Evolutionary conservation across 2,329 filamentous ascomycete genomes (phyloP), one percentile per base, ranked within the genome.

Genomic region (Paecilomyces sp.): DNA sequence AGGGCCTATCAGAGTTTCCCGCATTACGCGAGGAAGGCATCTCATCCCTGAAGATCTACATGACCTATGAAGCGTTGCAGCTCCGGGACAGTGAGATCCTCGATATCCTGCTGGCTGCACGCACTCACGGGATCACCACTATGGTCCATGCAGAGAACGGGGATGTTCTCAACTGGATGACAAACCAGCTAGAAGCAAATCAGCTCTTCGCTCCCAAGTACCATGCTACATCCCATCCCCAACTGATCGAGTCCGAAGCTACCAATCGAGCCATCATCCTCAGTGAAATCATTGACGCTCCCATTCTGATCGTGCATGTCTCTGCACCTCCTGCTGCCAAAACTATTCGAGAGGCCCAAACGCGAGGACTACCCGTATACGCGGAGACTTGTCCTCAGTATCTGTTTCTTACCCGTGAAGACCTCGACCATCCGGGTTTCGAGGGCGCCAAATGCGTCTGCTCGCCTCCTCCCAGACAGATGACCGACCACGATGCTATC

Each of bases 301-400:
- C 82, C 0, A 80, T 84, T 55, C 67, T 84, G 41, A 76, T 84
- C 33, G 82, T 84, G 47, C 82, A 83, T 65, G 77, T 83, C 68
- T 79, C 74, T 5, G 80, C 78, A 4, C 72, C 78, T 2, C 70
- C 74, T 2, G 82, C 82, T 1, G 77, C 80, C 3, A 67, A 72
- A 3, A 77, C 80, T 62, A 79, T 84, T 57, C 76, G 80, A 18
- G 68, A 74, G 15, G 82, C 83, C 0, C 82, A 85, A 65, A 78
- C 77, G 7, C 67, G 75, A 1, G 77, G 79, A 0, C 72, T 83
- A 11, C 82, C 83, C 0, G 75, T 85, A 15, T 81, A 82, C 61
- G 83, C 80, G 0, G 82, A 85, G 66, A 85, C 83, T 0, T 85
- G 83, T 65, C 83, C 83, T 1, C 83, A 85, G 58, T 85, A 85